Percentiles rank a stretch among this genome's conserved stretches.
Conservation (phyloP, 331 rosid genomes). For the Telfairia occidentalis region DNA sequence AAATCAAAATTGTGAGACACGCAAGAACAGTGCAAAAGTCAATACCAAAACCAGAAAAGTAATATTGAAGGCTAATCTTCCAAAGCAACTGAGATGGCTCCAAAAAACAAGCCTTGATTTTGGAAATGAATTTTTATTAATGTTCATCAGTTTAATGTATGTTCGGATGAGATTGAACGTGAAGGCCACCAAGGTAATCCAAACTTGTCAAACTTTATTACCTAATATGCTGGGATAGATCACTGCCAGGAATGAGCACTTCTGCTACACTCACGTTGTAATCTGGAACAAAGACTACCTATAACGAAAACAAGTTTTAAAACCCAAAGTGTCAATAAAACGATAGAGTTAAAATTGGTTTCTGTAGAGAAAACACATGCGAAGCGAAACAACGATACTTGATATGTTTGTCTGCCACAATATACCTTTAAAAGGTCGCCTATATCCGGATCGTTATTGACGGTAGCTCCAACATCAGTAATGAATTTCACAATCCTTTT, state of each 20-base stretch:
- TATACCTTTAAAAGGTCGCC: constrained; percentile 87
- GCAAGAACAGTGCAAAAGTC: neutral
- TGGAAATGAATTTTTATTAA: neutral
- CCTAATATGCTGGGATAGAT: constrained; percentile 93
- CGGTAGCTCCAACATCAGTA: constrained; percentile 73
- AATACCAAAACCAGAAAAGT: neutral
- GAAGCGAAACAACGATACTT: neutral
- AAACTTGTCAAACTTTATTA: constrained; percentile 18
- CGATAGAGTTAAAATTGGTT: neutral
- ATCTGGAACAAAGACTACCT: constrained; percentile 91
- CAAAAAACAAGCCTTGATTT: neutral
- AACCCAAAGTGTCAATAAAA: neutral
- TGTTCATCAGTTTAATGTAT: neutral
- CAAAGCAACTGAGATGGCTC: neutral
- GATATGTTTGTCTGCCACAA: neutral
- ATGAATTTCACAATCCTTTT: constrained; percentile 90
- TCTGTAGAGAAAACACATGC: neutral
- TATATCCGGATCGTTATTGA: constrained; percentile 75
- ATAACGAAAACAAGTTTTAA: constrained; percentile 13
- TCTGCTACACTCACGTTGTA: constrained; percentile 93
- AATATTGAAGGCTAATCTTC: neutral
- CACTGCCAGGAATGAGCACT: constrained; percentile 88
- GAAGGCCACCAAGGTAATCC: constrained; percentile 12
- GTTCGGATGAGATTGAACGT: neutral
- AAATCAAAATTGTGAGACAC: neutral